phyloP scores from a whole-genome alignment of 2,329 filamentous ascomycete genomes.

The Karstenula rhodostoma region DNA sequence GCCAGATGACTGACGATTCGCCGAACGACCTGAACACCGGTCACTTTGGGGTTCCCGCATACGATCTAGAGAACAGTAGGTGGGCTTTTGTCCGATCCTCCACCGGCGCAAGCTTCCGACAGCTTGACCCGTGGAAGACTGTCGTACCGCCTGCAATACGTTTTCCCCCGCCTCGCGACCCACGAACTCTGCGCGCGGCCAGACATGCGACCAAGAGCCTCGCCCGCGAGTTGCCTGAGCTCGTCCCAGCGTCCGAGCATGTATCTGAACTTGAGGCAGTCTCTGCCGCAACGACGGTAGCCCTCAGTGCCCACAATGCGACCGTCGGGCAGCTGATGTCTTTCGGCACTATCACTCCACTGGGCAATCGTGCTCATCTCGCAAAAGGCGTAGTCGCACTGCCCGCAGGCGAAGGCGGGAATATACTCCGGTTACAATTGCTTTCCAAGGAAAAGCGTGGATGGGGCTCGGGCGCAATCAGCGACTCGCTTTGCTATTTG shows the following conservation, averaged over 20 bases:
- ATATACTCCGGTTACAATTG: slow-evolving; percentile 64
- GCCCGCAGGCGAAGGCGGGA: slow-evolving; percentile 63
- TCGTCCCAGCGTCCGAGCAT: slow-evolving; percentile 31
- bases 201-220: slow-evolving; percentile 29
- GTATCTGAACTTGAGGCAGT: slow-evolving; percentile 33
- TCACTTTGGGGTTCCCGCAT: slow-evolving; percentile 61
- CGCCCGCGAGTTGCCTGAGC: slow-evolving; percentile 30
- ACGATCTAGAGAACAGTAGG: slow-evolving; percentile 55
- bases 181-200: slow-evolving; percentile 14
- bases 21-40: slow-evolving; percentile 61
- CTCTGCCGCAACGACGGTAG: slow-evolving; percentile 42
- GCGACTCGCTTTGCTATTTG: slow-evolving; percentile 55
- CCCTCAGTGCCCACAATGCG: slow-evolving; percentile 50
- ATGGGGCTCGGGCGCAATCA: slow-evolving; percentile 53
- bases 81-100: slow-evolving; percentile 60
- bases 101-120: slow-evolving; percentile 30
- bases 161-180: slow-evolving; percentile 11
- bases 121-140: slow-evolving; percentile 34
- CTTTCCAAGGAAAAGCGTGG: slow-evolving; percentile 61
- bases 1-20: slow-evolving; percentile 66
- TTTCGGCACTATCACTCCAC: slow-evolving; percentile 62
- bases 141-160: slow-evolving; percentile 29
- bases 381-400: slow-evolving; percentile 40
- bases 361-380: slow-evolving; percentile 45
- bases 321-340: slow-evolving; percentile 58